Evolutionary conservation across 148 eudicot species (phyloP), one percentile per base, ranked within the genome.

Genomic region (Vaccinium vitisidaea): DNA sequence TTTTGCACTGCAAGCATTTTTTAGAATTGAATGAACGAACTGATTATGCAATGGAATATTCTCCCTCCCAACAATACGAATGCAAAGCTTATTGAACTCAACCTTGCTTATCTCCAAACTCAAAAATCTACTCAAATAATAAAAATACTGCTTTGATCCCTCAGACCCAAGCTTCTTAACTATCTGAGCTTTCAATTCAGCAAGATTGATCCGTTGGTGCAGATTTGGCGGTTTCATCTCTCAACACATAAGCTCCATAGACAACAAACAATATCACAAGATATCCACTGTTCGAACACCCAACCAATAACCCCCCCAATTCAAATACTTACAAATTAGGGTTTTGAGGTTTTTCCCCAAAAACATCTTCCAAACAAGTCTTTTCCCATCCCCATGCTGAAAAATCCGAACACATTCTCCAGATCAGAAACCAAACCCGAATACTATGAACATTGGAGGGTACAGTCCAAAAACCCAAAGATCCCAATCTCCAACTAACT

Each of bases 31-130:
- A 69, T 85, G 89, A 82, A 93, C 80, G 13, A 93, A 80, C 78
- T 89, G 92, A 92, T 93, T 93, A 83, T 93, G 96, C 75, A 93
- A 88, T 19, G 89, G 89, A 32, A 93, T 82, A 84, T 92, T 93
- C 77, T 92, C 93, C 85, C 92, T 88, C 53, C 96, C 96, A 79
- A 93, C 50, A 69, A 91, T 88, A 82, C 77, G 80, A 32, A 87
- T n/a, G 86, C 96, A 93, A 32, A 88, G 86, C 86, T 85, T 90
- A 86, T 91, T 85, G 79, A 93, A 93, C 54, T 93, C 93, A 67
- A 52, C 81, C 89, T 92, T 93, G 85, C 83, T 86, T 50, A 93
- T 50, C 87, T 92, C 89, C 88, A 86, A 89, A 82, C 86, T 88
- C 81, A 93, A 52, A 77, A 90, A 92, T 55, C 87, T 86, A 82